A percentile compares a stretch with the other conserved stretches of the same genome.
Conservation (phyloP, 164 flowering plant genomes). For the Akebia trifoliata region DNA sequence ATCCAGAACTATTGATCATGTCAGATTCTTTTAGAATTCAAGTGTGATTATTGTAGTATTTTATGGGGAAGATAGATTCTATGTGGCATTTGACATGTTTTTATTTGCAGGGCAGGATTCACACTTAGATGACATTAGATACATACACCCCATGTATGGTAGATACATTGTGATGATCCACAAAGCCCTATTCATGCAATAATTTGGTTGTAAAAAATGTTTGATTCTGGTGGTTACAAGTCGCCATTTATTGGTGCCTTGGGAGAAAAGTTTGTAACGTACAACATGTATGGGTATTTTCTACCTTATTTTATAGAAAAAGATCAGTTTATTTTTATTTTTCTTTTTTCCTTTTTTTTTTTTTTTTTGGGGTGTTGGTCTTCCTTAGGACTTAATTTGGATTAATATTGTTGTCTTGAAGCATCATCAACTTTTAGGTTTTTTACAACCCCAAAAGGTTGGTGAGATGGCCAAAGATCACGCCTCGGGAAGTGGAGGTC, state of each 20-base stretch:
- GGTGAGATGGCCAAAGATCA: too few relatives aligned
- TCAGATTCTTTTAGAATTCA: too few relatives aligned
- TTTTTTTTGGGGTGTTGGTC: background rate
- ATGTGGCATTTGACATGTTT: background rate
- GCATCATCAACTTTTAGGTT: too few relatives aligned
- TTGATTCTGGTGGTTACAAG: slow-evolving; percentile 55
- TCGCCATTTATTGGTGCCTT: slow-evolving; percentile 54
- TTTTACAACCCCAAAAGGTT: too few relatives aligned
- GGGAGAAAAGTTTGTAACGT: slow-evolving; percentile 70
- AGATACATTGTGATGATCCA: slow-evolving; percentile 3
- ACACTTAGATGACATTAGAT: background rate
- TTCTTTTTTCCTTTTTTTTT: too few relatives aligned
- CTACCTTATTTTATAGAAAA: background rate
- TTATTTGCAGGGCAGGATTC: slow-evolving; percentile 4
- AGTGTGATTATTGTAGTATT: too few relatives aligned
- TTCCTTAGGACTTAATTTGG: background rate
- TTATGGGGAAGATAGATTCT: too few relatives aligned
- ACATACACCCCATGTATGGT: background rate
- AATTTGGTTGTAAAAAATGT: slow-evolving; percentile 31
- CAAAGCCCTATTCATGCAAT: slow-evolving; percentile 13
- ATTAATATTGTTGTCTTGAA: background rate
- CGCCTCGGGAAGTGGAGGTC: too few relatives aligned
- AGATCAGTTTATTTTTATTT: background rate
- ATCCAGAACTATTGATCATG: too few relatives aligned
- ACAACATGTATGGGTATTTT: slow-evolving; percentile 7